phyloP scores from a whole-genome alignment of 805 yeast species.

The Candida parachauliodes region DNA sequence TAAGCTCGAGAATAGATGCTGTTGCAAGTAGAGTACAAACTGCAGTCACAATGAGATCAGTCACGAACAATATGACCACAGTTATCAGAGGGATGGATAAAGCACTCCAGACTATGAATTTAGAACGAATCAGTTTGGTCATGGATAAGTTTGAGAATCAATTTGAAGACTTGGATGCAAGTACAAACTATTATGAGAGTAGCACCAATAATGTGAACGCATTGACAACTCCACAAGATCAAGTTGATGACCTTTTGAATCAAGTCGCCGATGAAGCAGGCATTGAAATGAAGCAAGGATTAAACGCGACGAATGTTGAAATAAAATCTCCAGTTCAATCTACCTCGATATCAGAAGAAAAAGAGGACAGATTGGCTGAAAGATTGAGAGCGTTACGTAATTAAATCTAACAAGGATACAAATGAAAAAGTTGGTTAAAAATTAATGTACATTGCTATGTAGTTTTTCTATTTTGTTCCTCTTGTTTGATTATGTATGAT shows the following conservation, averaged over 20 bases:
- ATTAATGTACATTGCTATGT: not conserved
- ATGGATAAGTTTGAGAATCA: slow-evolving; percentile 98
- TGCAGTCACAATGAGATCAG: slow-evolving; percentile 95
- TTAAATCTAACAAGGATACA: no score
- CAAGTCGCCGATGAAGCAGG: slow-evolving; percentile 98
- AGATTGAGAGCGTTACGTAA: slow-evolving; percentile 79
- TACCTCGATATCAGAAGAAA: slow-evolving; percentile 51
- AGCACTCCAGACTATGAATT: slow-evolving; percentile 92
- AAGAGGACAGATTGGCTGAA: slow-evolving; percentile 85
- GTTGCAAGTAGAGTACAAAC: slow-evolving; percentile 96
- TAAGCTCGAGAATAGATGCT: slow-evolving; percentile 90
- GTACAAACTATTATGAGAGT: slow-evolving; percentile 87
- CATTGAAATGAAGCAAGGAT: slow-evolving; percentile 80
- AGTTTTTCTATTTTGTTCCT: slow-evolving; percentile 23
- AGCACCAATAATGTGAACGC: slow-evolving; percentile 89
- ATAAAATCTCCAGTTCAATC: slow-evolving; percentile 31
- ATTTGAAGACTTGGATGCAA: slow-evolving; percentile 92
- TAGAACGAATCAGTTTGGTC: slow-evolving; percentile 86
- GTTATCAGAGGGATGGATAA: slow-evolving; percentile 96
- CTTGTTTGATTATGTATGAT: slow-evolving; percentile 42
- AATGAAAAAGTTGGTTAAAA: not conserved
- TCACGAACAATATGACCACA: slow-evolving; percentile 88
- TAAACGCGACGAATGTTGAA: slow-evolving; percentile 61
- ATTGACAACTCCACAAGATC: slow-evolving; percentile 87
- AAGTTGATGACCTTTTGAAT: slow-evolving; percentile 84